Conservation (phyloP, 352 stramenopile genomes). For the Plasmopara viticola region DNA sequence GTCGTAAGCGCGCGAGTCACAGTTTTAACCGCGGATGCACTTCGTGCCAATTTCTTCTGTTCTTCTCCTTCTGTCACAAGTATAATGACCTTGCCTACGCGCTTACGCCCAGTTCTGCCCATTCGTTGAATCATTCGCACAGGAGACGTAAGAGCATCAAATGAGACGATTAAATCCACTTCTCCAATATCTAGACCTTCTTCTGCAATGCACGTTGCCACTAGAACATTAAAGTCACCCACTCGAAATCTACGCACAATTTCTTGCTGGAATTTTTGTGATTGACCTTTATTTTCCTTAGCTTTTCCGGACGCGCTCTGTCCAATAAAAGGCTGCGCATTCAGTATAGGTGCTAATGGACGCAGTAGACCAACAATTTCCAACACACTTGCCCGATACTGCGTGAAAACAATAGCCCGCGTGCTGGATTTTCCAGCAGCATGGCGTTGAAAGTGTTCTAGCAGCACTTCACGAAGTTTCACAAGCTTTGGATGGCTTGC, state of each 20-base stretch:
- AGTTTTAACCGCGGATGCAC: constrained; percentile 70
- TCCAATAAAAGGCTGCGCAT: constrained; percentile 91
- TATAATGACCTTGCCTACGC: constrained; percentile 87
- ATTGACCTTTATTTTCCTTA: constrained; percentile 86
- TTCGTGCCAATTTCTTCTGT: constrained; percentile 81
- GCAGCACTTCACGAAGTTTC: constrained; percentile 88
- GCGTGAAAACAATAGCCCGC: constrained; percentile 96
- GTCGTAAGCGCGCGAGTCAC: constrained; percentile 75
- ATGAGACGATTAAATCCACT: constrained; percentile 92
- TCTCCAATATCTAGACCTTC: constrained; percentile 95
- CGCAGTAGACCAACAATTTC: constrained; percentile 89
- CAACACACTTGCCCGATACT: constrained; percentile 92
- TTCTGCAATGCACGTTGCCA: constrained; percentile 94
- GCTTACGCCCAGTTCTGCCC: constrained; percentile 94
- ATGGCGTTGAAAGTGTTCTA: constrained; percentile 85
- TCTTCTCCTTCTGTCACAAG: constrained; percentile 87
- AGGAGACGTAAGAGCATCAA: constrained; percentile 91
- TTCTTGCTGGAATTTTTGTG: constrained; percentile 93
- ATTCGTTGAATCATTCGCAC: constrained; percentile 94
- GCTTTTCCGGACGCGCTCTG: constrained; percentile 80
- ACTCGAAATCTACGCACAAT: constrained; percentile 88
- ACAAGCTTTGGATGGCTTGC: constrained; percentile 71
- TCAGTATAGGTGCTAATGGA: constrained; percentile 67
- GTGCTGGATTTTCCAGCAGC: constrained; percentile 69
- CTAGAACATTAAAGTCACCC: constrained; percentile 89